Percentiles rank a stretch among this genome's conserved stretches.
Conservation (phyloP, 2,329 filamentous ascomycete species). For the Sphaceloma murrayae region DNA sequence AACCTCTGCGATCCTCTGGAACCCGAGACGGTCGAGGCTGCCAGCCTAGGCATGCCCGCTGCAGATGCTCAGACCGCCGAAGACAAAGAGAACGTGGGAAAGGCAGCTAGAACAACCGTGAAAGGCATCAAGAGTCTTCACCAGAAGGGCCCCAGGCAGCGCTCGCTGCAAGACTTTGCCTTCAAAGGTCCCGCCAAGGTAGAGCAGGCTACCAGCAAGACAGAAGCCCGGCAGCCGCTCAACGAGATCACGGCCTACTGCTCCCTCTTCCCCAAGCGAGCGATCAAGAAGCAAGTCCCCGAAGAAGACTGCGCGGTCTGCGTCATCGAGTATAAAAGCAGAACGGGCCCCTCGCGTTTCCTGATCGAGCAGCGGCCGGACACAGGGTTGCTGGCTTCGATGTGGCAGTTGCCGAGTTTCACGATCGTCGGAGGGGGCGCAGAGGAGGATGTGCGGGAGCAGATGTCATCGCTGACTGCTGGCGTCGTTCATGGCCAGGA, state of each 20-base stretch:
- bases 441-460: neutral
- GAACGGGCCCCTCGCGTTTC: neutral
- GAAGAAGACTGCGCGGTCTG: constrained; percentile 6
- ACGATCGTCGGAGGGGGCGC: neutral
- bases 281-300: constrained; percentile 3
- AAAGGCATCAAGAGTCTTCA: neutral
- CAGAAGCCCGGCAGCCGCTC: neutral
- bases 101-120: neutral
- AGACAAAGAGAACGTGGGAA: neutral
- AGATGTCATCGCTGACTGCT: neutral
- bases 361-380: constrained; percentile 7
- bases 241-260: constrained; percentile 5
- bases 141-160: constrained; percentile 7
- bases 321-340: neutral
- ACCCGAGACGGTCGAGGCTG: neutral
- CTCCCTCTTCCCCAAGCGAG: constrained; percentile 9
- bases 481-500: neutral
- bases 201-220: neutral
- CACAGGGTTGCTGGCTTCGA: constrained; percentile 1
- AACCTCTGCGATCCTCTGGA: neutral
- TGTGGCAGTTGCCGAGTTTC: constrained; percentile 11
- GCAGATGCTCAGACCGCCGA: neutral
- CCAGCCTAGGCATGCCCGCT: neutral
- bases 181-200: neutral
- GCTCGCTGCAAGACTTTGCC: constrained; percentile 1